phyloP scores from a whole-genome alignment of 345 rosid species.

The Arabidopsis thaliana region DNA sequence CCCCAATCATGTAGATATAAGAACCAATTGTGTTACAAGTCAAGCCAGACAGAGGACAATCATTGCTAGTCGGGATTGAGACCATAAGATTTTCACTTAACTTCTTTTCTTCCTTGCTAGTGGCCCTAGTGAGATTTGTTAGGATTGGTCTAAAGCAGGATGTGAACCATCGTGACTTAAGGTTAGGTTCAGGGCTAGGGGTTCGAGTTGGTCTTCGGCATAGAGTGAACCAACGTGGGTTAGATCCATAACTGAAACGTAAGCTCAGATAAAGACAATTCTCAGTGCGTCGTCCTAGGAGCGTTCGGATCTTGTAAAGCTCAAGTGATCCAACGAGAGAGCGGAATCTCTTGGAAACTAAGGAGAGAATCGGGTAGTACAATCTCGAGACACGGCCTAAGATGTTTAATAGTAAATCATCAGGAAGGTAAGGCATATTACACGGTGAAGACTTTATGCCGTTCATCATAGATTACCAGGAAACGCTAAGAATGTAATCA shows the following conservation, averaged over 20 bases:
- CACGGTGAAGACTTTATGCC: neutral
- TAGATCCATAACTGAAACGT: neutral
- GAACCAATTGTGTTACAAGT: neutral
- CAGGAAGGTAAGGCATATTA: neutral
- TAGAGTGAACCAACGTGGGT: conserved; percentile 7
- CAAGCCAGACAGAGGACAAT: neutral
- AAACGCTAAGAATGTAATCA: neutral
- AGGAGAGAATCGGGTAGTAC: neutral
- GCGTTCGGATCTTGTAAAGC: neutral
- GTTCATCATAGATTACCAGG: neutral
- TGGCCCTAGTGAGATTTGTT: neutral
- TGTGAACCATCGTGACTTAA: neutral
- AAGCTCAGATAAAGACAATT: conserved; percentile 9
- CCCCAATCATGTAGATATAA: conserved; percentile 8
- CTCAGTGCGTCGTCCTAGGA: neutral
- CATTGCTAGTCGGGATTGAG: neutral
- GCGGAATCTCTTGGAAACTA: conserved; percentile 24
- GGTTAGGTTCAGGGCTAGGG: neutral
- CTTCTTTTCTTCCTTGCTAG: neutral
- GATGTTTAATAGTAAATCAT: conserved; percentile 6
- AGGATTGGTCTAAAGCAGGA: neutral
- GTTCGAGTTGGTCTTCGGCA: neutral
- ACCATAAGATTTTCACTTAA: neutral
- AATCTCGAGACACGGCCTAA: conserved; percentile 14
- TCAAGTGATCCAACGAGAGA: conserved; percentile 5